phyloP scores from a whole-genome alignment of 1,284 basidiomycete species.

The Neonothopanus nambi region DNA sequence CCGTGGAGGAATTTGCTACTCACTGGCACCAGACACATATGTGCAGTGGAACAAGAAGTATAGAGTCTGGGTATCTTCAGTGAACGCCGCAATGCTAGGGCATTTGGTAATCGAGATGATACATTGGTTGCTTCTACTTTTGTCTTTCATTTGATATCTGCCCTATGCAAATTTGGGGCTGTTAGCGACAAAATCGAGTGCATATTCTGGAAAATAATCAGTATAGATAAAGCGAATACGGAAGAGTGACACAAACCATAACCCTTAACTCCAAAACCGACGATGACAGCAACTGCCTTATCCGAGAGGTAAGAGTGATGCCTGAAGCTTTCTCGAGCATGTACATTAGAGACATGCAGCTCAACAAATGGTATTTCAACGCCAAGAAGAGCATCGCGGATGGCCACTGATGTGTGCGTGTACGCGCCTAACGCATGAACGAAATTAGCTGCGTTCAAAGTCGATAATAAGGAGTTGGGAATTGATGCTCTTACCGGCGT shows the following conservation, averaged over 20 bases:
- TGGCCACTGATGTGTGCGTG: slow-evolving; percentile 24
- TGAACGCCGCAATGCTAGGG: too few species aligned
- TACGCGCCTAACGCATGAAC: slow-evolving; percentile 17
- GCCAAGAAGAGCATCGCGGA: slow-evolving; percentile 23
- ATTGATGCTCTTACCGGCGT: slow-evolving; percentile 15
- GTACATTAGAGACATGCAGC: slow-evolving; percentile 23
- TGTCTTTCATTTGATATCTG: too few species aligned
- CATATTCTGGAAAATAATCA: slow-evolving; percentile 8
- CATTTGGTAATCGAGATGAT: too few species aligned
- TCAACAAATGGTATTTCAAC: slow-evolving; percentile 24
- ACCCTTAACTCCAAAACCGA: slow-evolving; percentile 22
- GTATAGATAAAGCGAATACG: background rate
- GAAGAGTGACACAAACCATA: slow-evolving; percentile 15
- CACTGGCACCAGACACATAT: too few species aligned
- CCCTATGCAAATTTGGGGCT: slow-evolving; percentile 14
- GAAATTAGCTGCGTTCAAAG: background rate
- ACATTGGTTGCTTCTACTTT: too few species aligned
- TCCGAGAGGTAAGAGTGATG: slow-evolving; percentile 25
- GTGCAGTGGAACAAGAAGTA: too few species aligned
- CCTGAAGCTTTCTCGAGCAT: slow-evolving; percentile 21
- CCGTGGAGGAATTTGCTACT: too few species aligned
- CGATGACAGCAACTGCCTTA: slow-evolving; percentile 23
- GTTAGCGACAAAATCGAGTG: slow-evolving; percentile 14
- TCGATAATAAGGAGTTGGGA: background rate
- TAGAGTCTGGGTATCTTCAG: too few species aligned